Evolutionary conservation across 2,329 filamentous ascomycete genomes (phyloP).

Genomic region (Cordyceps pruinosa): DNA sequence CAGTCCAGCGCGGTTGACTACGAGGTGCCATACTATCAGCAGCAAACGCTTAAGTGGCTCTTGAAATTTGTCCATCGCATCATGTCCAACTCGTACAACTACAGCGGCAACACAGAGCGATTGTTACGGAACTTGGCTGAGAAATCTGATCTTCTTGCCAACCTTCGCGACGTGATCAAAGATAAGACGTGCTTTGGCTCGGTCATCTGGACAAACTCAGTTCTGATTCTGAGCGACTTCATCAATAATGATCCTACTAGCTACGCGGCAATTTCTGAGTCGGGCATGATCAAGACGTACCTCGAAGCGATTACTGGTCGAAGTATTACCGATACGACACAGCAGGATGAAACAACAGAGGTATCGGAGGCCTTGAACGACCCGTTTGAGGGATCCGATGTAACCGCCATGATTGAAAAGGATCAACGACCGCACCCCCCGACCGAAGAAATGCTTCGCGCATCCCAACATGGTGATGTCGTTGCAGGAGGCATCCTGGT

Average conservation of each 20-base stretch:
- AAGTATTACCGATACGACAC: slow-evolving; percentile 27
- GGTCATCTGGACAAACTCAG: slow-evolving; percentile 90
- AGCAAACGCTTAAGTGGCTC: slow-evolving; percentile 87
- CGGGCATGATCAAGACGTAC: slow-evolving; percentile 79
- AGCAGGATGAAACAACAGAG: not conserved
- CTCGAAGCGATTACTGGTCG: slow-evolving; percentile 70
- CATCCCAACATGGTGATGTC: slow-evolving; percentile 31
- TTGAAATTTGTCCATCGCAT: slow-evolving; percentile 96
- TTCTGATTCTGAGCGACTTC: slow-evolving; percentile 88
- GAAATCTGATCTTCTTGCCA: slow-evolving; percentile 74
- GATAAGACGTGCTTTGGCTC: slow-evolving; percentile 78
- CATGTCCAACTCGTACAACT: slow-evolving; percentile 67
- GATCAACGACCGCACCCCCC: slow-evolving; percentile 46
- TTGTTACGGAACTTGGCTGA: slow-evolving; percentile 90
- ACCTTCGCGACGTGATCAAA: slow-evolving; percentile 73
- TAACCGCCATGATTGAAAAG: slow-evolving; percentile 28
- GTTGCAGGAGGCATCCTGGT: slow-evolving; percentile 71
- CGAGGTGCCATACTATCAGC: slow-evolving; percentile 84
- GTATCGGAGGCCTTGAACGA: slow-evolving; percentile 29
- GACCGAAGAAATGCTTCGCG: slow-evolving; percentile 40
- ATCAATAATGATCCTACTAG: slow-evolving; percentile 99
- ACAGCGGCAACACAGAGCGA: slow-evolving; percentile 77
- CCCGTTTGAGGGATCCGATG: slow-evolving; percentile 33
- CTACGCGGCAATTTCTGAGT: slow-evolving; percentile 91
- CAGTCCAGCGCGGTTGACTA: slow-evolving; percentile 88